Percentiles rank a stretch among this genome's conserved stretches.
Evolutionary conservation across 805 yeast genomes (phyloP).

Genomic region (Maudiozyma saulgeensis): DNA sequence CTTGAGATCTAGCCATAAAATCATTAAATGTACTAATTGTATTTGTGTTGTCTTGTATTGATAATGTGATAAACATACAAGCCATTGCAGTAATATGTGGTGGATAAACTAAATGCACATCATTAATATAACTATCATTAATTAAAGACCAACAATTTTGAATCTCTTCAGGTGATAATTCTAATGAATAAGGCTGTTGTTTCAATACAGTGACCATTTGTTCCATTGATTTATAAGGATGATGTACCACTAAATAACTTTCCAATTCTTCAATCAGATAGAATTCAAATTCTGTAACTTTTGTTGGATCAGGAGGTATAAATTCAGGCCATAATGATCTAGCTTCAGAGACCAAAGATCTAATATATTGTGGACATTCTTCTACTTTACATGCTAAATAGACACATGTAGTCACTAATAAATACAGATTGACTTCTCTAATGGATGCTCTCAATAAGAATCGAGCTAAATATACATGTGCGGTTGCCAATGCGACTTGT

Average conservation of each 20-base stretch:
- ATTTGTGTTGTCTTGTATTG: slow-evolving; percentile 13
- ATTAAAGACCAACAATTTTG: slow-evolving; percentile 85
- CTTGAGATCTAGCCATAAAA: slow-evolving; percentile 66
- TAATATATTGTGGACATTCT: slow-evolving; percentile 89
- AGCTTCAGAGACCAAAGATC: slow-evolving; percentile 76
- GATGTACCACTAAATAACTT: slow-evolving; percentile 60
- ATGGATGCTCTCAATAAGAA: slow-evolving; percentile 64
- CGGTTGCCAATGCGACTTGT: slow-evolving; percentile 79
- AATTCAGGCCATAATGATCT: slow-evolving; percentile 90
- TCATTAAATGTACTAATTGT: slow-evolving; percentile 13
- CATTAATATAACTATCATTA: slow-evolving; percentile 85
- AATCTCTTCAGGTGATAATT: slow-evolving; percentile 51
- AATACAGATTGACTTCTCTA: slow-evolving; percentile 73
- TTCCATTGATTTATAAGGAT: slow-evolving; percentile 58
- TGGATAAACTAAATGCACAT: slow-evolving; percentile 69
- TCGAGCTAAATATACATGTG: slow-evolving; percentile 76
- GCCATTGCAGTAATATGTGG: slow-evolving; percentile 84
- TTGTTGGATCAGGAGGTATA: slow-evolving; percentile 83
- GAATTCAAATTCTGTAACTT: slow-evolving; percentile 91
- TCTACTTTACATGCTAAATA: slow-evolving; percentile 90
- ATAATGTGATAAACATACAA: slow-evolving; percentile 66
- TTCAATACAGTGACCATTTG: slow-evolving; percentile 41
- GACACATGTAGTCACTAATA: slow-evolving; percentile 73
- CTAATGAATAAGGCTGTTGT: slow-evolving; percentile 16
- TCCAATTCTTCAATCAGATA: slow-evolving; percentile 83